These are phyloP conservation scores for Symbiodinium natans DNA, from an alignment of 73 alveolate species.

Conservation along the genomic window DNA sequence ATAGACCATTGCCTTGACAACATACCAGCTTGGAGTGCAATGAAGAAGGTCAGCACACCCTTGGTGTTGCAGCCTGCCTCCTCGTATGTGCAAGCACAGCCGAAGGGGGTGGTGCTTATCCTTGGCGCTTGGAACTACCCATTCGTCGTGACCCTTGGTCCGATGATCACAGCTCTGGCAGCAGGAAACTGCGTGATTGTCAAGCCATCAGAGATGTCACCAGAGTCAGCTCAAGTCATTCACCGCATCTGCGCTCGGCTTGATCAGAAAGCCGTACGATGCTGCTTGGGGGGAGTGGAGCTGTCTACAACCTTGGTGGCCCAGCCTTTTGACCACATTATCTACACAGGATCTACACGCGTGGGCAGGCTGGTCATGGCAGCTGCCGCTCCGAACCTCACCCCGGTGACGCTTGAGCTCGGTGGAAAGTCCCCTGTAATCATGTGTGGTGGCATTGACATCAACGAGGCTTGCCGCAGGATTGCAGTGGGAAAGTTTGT, in stretches of 20 bases:
- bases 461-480: constrained; percentile 46
- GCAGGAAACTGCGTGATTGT: constrained; percentile 60
- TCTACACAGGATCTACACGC: constrained; percentile 88
- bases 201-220: constrained; percentile 85
- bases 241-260: constrained; percentile 15
- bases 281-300: constrained; percentile 60
- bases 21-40: background rate
- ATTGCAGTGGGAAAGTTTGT: constrained; percentile 56
- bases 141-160: constrained; percentile 43
- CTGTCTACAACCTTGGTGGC: constrained; percentile 21
- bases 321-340: constrained; percentile 59
- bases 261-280: constrained; percentile 69
- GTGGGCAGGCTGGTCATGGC: constrained; percentile 61
- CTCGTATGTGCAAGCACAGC: constrained; percentile 71
- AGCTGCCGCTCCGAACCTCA: constrained; percentile 84
- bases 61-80: constrained; percentile 82
- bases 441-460: constrained; percentile 75
- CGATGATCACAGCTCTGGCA: constrained; percentile 55
- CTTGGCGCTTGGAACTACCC: constrained; percentile 83
- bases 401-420: constrained; percentile 82
- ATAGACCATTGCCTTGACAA: background rate
- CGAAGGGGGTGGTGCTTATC: constrained; percentile 36
- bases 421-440: constrained; percentile 84
- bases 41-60: constrained; percentile 27
- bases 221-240: constrained; percentile 39